These are phyloP conservation scores for Lentinula detonsa DNA, from an alignment of 768 basidiomycete species.

Conservation along the genomic window DNA sequence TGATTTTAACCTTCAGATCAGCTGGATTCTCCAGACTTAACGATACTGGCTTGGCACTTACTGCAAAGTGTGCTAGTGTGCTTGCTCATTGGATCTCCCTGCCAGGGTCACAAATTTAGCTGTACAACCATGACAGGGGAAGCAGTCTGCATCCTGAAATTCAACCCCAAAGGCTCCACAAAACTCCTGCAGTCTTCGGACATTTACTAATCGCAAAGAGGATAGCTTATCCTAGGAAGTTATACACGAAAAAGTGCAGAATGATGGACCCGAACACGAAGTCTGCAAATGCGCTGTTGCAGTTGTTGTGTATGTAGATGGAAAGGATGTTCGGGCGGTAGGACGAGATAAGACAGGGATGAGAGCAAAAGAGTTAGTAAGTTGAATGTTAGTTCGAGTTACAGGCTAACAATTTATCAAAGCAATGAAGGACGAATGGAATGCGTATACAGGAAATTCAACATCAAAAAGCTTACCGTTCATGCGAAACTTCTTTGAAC, in stretches of 20 bases:
- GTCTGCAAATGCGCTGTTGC: conserved; percentile 87
- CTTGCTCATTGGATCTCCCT: too few species aligned
- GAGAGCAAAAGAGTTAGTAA: background rate
- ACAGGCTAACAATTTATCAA: too few species aligned
- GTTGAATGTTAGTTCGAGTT: background rate
- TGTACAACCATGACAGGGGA: too few species aligned
- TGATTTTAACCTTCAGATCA: too few species aligned
- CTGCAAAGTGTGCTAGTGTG: too few species aligned
- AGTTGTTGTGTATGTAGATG: background rate
- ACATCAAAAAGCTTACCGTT: conserved; percentile 56
- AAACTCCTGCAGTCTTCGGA: too few species aligned
- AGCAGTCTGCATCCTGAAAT: too few species aligned
- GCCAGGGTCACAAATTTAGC: too few species aligned
- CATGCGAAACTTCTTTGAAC: conserved; percentile 91
- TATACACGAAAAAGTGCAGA: conserved; percentile 97
- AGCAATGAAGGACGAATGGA: background rate
- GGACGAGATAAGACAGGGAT: background rate
- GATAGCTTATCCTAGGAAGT: conserved; percentile 76
- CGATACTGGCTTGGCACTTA: too few species aligned
- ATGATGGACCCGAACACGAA: conserved; percentile 94
- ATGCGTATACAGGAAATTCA: background rate
- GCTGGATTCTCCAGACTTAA: too few species aligned
- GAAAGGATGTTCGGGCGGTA: background rate
- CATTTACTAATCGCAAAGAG: background rate
- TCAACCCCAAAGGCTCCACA: too few species aligned